A percentile compares a stretch with the other conserved stretches of the same genome.
Conservation (phyloP, 2,329 filamentous ascomycete genomes). For the Laburnicola sp. region DNA sequence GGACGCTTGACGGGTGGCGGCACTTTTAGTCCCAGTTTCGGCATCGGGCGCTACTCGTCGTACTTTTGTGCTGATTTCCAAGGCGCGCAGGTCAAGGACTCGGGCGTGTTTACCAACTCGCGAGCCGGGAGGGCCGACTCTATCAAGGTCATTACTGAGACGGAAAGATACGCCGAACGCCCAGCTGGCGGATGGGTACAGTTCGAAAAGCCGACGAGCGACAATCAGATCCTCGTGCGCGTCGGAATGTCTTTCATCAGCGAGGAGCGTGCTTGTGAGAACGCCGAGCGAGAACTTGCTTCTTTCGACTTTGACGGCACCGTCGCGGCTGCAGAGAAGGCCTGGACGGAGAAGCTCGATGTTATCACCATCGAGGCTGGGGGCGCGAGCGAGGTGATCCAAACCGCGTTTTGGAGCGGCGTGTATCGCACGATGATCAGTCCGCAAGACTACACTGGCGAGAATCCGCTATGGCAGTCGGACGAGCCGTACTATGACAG, state of each 20-base stretch:
- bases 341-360: constrained; percentile 65
- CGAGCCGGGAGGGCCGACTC: constrained; percentile 44
- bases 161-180: constrained; percentile 41
- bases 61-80: constrained; percentile 71
- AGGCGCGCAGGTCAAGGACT: constrained; percentile 61
- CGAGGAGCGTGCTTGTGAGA: constrained; percentile 63
- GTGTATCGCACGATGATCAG: constrained; percentile 73
- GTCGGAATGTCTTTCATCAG: constrained; percentile 71
- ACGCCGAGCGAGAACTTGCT: constrained; percentile 68
- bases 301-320: constrained; percentile 61
- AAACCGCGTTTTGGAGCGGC: constrained; percentile 70
- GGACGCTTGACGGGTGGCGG: constrained; percentile 67
- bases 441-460: constrained; percentile 73
- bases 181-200: constrained; percentile 63
- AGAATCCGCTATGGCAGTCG: constrained; percentile 69
- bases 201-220: constrained; percentile 55
- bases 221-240: constrained; percentile 60
- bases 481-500: constrained; percentile 74
- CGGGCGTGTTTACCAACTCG: constrained; percentile 64
- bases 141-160: constrained; percentile 9
- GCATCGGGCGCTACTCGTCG: constrained; percentile 61
- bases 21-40: constrained; percentile 67
- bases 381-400: constrained; percentile 58
- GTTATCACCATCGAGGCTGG: constrained; percentile 60
- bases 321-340: constrained; percentile 55